Base-by-base conservation (phyloP, 352 stramenopile genomes). In the Pythium biforme region DNA sequence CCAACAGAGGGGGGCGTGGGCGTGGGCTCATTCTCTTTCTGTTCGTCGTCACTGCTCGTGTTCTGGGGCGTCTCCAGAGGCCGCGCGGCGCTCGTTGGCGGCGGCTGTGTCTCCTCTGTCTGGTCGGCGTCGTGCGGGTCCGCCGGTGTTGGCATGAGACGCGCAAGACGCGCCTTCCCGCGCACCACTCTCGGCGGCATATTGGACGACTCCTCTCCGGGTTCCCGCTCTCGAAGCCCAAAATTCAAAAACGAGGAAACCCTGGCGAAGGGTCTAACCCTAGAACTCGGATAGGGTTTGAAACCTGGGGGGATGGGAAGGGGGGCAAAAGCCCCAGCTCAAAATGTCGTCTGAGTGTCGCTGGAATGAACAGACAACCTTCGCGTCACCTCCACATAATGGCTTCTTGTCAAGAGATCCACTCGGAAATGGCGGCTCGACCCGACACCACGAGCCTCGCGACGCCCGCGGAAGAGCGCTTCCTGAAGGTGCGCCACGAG, bases 391-490 rank as follows among this genome's bases (percentile, higher is more conserved):
- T 58, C 41, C n/a, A n/a, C n/a, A n/a, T n/a, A n/a, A n/a, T n/a
- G n/a, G n/a, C n/a, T n/a, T n/a, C n/a, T n/a, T n/a, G n/a, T n/a
- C 22, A 23, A 50, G 40, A 39, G 20, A 37, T 46, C 25, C 19
- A n/a, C n/a, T n/a, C n/a, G 20, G 22, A 48, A 10, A 59, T 51
- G 52, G 52, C 45, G 20, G n/a, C 40, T 46, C 17, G 17, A 39
- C 49, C 31, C 25, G 31, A 46, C 4, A 25, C 17, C n/a, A 40
- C 19, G 31, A 48, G 27, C 27, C 1, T 59, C 70, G 64, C 45
- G 20, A 47, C 47, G 15, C 31, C 46, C 11, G 58, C 59, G 19
- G 77, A 85, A 64, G 56, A 67, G 72, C 75, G 75, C 59, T 89
- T 89, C 66, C 68, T 89, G 31, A 48, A 76, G 62, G 74, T 79